A percentile compares a stretch with the other conserved stretches of the same genome.
phyloP scores from a whole-genome alignment of 805 yeast genomes.

The Candida multigemmis region DNA sequence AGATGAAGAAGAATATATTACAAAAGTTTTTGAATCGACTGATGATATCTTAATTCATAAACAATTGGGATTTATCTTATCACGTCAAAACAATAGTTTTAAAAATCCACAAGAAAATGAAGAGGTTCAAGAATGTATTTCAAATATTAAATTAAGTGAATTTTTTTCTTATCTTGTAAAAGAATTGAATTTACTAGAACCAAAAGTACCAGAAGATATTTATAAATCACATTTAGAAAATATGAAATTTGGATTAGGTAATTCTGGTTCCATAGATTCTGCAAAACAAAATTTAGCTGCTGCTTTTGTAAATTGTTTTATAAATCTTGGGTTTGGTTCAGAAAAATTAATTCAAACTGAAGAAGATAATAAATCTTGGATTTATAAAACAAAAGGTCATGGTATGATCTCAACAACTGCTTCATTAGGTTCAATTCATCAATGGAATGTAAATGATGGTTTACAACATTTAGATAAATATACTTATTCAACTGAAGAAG shows the following conservation, averaged over 20 bases:
- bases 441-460: slow-evolving; percentile 89
- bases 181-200: slow-evolving; percentile 81
- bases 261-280: slow-evolving; percentile 58
- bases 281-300: slow-evolving; percentile 94
- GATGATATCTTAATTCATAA: slow-evolving; percentile 66
- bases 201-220: slow-evolving; percentile 91
- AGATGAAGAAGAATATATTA: slow-evolving; percentile 71
- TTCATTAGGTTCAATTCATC: slow-evolving; percentile 77
- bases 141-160: slow-evolving; percentile 70
- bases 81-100: slow-evolving; percentile 79
- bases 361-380: slow-evolving; percentile 70
- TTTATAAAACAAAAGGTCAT: slow-evolving; percentile 81
- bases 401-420: slow-evolving; percentile 94
- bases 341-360: slow-evolving; percentile 75
- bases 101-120: slow-evolving; percentile 50
- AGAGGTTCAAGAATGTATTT: slow-evolving; percentile 74
- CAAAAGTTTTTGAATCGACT: slow-evolving; percentile 75
- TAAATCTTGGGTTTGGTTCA: slow-evolving; percentile 84
- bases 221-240: slow-evolving; percentile 86
- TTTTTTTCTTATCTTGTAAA: slow-evolving; percentile 73
- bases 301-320: slow-evolving; percentile 85
- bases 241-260: slow-evolving; percentile 47
- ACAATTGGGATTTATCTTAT: slow-evolving; percentile 84
- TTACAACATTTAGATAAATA: slow-evolving; percentile 84
- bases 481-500: slow-evolving; percentile 75